phyloP scores from a whole-genome alignment of 2,329 filamentous ascomycete genomes.

The Fusarium compactum region DNA sequence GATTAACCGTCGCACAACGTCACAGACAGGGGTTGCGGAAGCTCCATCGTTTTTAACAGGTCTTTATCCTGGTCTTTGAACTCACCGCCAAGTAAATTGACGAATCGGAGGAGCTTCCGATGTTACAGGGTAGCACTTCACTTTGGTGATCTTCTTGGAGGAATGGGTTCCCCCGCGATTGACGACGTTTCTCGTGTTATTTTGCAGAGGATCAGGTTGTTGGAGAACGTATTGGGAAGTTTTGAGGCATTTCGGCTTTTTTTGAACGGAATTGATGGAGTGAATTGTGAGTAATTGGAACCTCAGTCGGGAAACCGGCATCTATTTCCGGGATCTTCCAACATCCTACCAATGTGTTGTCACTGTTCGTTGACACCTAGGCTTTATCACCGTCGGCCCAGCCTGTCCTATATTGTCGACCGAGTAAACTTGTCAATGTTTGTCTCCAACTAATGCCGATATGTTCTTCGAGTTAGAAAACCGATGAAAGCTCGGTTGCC shows the following conservation, averaged over 20 bases:
- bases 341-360: too few species aligned
- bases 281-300: accelerated
- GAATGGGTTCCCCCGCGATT: neutral
- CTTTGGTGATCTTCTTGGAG: neutral
- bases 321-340: too few species aligned
- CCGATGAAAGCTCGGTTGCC: neutral
- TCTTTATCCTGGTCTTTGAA: neutral
- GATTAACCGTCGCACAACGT: constrained; percentile 9
- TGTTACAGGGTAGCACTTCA: constrained; percentile 5
- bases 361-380: too few species aligned
- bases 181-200: neutral
- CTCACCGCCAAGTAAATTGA: constrained; percentile 1
- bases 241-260: neutral
- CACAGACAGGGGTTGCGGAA: constrained; percentile 10
- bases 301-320: too few species aligned
- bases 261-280: neutral
- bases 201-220: neutral
- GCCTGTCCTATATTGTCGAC: accelerated
- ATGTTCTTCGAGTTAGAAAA: too few species aligned
- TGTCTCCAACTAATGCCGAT: too few species aligned
- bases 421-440: too few species aligned
- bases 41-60: neutral
- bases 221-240: neutral
- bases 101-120: constrained; percentile 5
- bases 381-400: too few species aligned